Evolutionary conservation across 352 stramenopile genomes (phyloP).

Genomic region (Globisporangium nagaii): DNA sequence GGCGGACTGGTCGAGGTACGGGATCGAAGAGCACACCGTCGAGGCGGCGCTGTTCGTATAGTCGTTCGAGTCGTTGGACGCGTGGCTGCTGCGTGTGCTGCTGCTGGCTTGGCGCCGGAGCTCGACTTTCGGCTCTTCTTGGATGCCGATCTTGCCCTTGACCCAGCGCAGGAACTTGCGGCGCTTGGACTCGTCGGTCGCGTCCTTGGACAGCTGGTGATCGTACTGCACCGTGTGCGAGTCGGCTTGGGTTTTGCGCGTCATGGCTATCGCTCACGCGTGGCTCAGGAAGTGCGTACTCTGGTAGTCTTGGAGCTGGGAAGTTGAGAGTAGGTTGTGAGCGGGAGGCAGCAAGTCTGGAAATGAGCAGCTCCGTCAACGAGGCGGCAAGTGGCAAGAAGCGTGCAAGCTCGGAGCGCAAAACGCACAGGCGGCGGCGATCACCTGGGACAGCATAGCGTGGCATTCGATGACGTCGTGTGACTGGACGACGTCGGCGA

Average conservation of each 20-base stretch:
- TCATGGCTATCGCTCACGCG: too few relatives aligned
- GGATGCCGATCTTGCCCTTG: constrained; percentile 41
- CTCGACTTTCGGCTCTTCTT: constrained; percentile 5
- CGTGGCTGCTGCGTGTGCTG: constrained; percentile 11
- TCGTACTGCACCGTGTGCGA: constrained; percentile 22
- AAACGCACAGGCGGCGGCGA: neutral
- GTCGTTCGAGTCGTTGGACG: neutral
- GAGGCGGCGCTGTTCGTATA: neutral
- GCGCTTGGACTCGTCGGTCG: constrained; percentile 45
- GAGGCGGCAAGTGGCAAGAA: neutral
- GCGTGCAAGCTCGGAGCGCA: neutral
- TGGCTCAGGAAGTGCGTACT: neutral
- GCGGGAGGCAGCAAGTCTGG: neutral
- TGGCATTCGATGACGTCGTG: neutral
- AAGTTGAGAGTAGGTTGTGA: neutral
- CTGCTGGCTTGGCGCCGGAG: constrained; percentile 11
- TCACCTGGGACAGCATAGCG: too few relatives aligned
- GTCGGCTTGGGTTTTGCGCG: neutral
- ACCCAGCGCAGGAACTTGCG: constrained; percentile 63
- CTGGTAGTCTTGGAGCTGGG: neutral
- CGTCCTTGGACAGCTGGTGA: constrained; percentile 28
- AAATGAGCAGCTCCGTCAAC: constrained; percentile 1
- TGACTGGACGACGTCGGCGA: neutral
- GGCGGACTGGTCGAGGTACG: neutral
- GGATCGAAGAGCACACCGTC: neutral